phyloP scores from a whole-genome alignment of 176 grass and related monocot species.

The Rhynchospora tenuis region DNA sequence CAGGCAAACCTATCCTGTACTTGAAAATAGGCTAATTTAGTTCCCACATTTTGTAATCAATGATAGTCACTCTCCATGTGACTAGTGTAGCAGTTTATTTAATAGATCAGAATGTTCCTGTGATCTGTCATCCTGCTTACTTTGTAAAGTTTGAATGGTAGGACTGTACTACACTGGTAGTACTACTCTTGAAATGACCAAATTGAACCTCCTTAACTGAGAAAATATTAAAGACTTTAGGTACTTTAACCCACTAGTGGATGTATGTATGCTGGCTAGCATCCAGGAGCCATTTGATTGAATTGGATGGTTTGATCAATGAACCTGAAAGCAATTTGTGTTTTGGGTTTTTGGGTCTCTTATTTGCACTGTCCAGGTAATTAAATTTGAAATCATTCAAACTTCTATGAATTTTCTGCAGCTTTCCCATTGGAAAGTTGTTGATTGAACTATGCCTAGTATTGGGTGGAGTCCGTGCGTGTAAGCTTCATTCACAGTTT shows the following conservation, averaged over 20 bases:
- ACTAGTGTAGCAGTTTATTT: background rate
- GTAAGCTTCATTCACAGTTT: background rate
- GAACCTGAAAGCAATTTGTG: background rate
- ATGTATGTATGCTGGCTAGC: background rate
- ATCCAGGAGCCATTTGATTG: background rate
- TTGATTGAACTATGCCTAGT: background rate
- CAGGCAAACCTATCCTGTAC: conserved; percentile 63
- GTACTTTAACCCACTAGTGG: background rate
- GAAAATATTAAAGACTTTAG: background rate
- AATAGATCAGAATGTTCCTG: background rate
- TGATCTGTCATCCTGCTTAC: background rate
- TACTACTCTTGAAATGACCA: background rate
- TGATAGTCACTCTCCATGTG: conserved; percentile 1
- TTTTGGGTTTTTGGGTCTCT: background rate
- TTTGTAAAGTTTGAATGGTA: background rate
- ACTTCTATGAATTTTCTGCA: background rate
- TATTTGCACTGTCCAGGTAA: background rate
- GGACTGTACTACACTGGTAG: background rate
- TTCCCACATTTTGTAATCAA: conserved; percentile 8
- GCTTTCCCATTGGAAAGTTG: background rate
- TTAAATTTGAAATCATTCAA: background rate
- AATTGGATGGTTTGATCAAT: background rate
- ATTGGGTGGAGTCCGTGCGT: background rate
- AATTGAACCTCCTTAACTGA: background rate
- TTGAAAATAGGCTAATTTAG: conserved; percentile 17